These are phyloP conservation scores for Ascochyta koolunga DNA, from an alignment of 2,329 filamentous ascomycete genomes.

Conservation along the genomic window DNA sequence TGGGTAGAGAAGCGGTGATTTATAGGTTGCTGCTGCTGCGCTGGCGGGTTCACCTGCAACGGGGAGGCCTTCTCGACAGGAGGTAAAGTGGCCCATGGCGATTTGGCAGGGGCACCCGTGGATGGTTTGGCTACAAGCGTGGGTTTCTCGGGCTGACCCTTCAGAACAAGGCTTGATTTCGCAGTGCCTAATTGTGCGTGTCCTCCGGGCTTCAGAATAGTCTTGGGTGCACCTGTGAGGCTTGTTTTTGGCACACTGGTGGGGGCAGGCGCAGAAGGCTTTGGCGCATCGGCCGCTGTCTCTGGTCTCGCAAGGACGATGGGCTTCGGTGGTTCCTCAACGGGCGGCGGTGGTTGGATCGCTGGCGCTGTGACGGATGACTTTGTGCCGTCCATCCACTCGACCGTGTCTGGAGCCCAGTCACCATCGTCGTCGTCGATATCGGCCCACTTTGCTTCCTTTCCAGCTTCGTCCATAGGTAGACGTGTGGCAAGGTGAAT, in stretches of 20 bases:
- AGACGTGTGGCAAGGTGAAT: constrained; percentile 83
- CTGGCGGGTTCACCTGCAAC: constrained; percentile 63
- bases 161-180: constrained; percentile 65
- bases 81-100: constrained; percentile 87
- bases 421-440: constrained; percentile 89
- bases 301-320: constrained; percentile 24
- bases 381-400: constrained; percentile 88
- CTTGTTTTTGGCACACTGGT: constrained; percentile 44
- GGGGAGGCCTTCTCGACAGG: constrained; percentile 83
- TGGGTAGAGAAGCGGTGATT: constrained; percentile 58
- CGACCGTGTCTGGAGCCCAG: constrained; percentile 83
- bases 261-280: constrained; percentile 26
- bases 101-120: constrained; percentile 75
- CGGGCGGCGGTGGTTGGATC: constrained; percentile 36
- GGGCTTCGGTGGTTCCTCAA: constrained; percentile 34
- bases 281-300: constrained; percentile 49
- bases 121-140: constrained; percentile 76
- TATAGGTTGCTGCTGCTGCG: constrained; percentile 46
- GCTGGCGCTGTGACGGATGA: constrained; percentile 70
- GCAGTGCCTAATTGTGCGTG: constrained; percentile 40
- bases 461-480: constrained; percentile 73
- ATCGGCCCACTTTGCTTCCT: constrained; percentile 86
- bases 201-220: constrained; percentile 57
- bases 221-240: constrained; percentile 51
- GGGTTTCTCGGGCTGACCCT: constrained; percentile 72